Percentiles rank a stretch among this genome's conserved stretches.
These are phyloP conservation scores for Termitomyces sp. DNA, from an alignment of 768 basidiomycete genomes.

Conservation along the genomic window DNA sequence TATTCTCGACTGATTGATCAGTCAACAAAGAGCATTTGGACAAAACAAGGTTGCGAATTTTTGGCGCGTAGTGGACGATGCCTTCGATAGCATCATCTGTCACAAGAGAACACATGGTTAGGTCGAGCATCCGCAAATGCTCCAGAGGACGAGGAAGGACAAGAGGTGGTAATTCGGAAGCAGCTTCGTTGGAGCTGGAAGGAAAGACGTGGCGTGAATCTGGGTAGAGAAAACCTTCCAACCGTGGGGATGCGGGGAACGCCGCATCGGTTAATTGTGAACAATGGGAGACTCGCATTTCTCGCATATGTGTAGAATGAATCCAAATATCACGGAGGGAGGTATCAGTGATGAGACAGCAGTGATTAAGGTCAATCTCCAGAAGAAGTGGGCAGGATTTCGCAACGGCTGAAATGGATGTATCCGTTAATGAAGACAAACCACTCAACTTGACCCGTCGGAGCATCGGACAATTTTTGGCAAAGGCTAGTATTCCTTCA, in stretches of 20 bases:
- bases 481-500: slow-evolving; percentile 69
- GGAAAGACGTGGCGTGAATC: slow-evolving; percentile 40
- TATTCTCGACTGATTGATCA: slow-evolving; percentile 75
- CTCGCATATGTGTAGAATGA: slow-evolving; percentile 78
- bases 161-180: slow-evolving; percentile 59
- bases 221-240: slow-evolving; percentile 24
- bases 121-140: slow-evolving; percentile 87
- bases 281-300: slow-evolving; percentile 84
- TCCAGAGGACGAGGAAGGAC: slow-evolving; percentile 63
- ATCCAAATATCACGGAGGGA: slow-evolving; percentile 83
- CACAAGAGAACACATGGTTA: slow-evolving; percentile 78
- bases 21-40: slow-evolving; percentile 81
- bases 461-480: slow-evolving; percentile 66
- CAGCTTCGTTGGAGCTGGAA: slow-evolving; percentile 21
- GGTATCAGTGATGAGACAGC: slow-evolving; percentile 69
- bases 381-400: slow-evolving; percentile 79
- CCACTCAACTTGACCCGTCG: slow-evolving; percentile 88
- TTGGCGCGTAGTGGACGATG: slow-evolving; percentile 74
- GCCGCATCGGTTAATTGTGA: slow-evolving; percentile 73
- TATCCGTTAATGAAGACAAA: slow-evolving; percentile 70
- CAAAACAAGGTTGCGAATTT: slow-evolving; percentile 80
- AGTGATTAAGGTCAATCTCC: slow-evolving; percentile 90
- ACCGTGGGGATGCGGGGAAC: slow-evolving; percentile 68
- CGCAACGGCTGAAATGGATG: slow-evolving; percentile 69
- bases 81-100: slow-evolving; percentile 84